phyloP scores from a whole-genome alignment of 2,329 filamentous ascomycete genomes.

The Chaetomium sp. region DNA sequence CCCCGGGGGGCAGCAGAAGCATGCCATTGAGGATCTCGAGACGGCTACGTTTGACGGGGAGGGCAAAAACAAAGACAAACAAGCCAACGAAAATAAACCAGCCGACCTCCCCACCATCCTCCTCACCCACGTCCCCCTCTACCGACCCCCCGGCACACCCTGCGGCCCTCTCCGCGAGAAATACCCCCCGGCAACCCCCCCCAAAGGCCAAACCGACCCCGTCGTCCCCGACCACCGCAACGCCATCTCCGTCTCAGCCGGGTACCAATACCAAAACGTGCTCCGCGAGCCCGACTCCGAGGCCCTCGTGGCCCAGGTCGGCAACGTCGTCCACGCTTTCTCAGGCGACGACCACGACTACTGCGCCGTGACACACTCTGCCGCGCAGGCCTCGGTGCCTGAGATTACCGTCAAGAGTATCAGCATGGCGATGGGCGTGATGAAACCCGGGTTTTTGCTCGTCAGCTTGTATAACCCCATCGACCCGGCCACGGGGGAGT shows the following conservation, averaged over 20 bases:
- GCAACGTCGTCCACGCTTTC: slow-evolving; percentile 79
- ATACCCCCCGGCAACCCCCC: slow-evolving; percentile 63
- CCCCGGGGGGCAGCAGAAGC: slow-evolving; percentile 48
- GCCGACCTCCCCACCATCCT: slow-evolving; percentile 78
- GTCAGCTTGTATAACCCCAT: slow-evolving; percentile 90
- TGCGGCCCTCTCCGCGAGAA: slow-evolving; percentile 84
- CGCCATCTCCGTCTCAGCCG: slow-evolving; percentile 67
- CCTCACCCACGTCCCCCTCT: slow-evolving; percentile 86
- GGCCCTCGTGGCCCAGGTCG: slow-evolving; percentile 68
- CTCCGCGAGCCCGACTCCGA: slow-evolving; percentile 70
- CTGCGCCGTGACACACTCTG: slow-evolving; percentile 78
- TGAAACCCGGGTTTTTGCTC: slow-evolving; percentile 79
- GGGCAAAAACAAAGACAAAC: slow-evolving; percentile 26
- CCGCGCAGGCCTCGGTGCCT: slow-evolving; percentile 55
- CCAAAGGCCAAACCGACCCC: slow-evolving; percentile 49
- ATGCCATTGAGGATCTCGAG: slow-evolving; percentile 53
- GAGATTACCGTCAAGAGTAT: slow-evolving; percentile 96
- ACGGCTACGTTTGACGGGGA: slow-evolving; percentile 34
- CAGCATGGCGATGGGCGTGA: slow-evolving; percentile 93
- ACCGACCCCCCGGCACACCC: slow-evolving; percentile 71
- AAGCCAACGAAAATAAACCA: slow-evolving; percentile 36
- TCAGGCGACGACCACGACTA: slow-evolving; percentile 98
- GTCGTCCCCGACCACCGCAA: slow-evolving; percentile 62
- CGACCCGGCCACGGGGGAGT: slow-evolving; percentile 46
- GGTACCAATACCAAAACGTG: slow-evolving; percentile 97